phyloP scores from a whole-genome alignment of 2,329 filamentous ascomycete genomes.

The Scytalidium lignicola region DNA sequence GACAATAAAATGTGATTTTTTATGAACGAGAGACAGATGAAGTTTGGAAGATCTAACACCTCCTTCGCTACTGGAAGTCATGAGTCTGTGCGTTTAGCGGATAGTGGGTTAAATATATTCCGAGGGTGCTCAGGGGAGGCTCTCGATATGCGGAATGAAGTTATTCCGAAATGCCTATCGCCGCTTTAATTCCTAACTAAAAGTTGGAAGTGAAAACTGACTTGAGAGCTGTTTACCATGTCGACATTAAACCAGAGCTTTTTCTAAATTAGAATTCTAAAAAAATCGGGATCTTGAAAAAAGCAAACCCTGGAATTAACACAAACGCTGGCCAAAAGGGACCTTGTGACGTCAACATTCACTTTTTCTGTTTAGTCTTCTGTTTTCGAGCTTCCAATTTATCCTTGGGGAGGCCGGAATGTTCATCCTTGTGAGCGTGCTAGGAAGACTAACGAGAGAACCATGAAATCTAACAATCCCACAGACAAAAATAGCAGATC shows the following conservation, averaged over 20 bases:
- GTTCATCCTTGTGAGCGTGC: constrained; percentile 43
- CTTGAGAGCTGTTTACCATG: too few species aligned
- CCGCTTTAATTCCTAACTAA: neutral
- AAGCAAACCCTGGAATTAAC: too few species aligned
- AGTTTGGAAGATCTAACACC: neutral
- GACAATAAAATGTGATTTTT: neutral
- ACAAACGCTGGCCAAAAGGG: too few species aligned
- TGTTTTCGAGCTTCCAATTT: neutral
- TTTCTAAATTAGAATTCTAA: too few species aligned
- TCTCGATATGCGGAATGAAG: too few species aligned
- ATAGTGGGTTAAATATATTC: neutral
- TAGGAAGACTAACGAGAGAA: neutral
- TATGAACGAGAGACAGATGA: neutral
- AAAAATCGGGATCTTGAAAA: too few species aligned
- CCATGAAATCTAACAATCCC: constrained; percentile 6
- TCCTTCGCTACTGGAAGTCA: too few species aligned
- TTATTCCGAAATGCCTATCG: neutral
- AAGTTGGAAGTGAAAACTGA: neutral
- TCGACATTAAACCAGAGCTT: too few species aligned
- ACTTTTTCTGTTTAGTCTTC: neutral
- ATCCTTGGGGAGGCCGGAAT: constrained; percentile 25
- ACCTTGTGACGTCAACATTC: neutral
- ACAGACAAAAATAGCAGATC: constrained; percentile 87
- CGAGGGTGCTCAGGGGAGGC: too few species aligned
- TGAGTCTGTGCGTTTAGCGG: neutral